These are phyloP conservation scores for Penicillium simplicissimum DNA, from an alignment of 495 filamentous ascomycete genomes.

Conservation along the genomic window DNA sequence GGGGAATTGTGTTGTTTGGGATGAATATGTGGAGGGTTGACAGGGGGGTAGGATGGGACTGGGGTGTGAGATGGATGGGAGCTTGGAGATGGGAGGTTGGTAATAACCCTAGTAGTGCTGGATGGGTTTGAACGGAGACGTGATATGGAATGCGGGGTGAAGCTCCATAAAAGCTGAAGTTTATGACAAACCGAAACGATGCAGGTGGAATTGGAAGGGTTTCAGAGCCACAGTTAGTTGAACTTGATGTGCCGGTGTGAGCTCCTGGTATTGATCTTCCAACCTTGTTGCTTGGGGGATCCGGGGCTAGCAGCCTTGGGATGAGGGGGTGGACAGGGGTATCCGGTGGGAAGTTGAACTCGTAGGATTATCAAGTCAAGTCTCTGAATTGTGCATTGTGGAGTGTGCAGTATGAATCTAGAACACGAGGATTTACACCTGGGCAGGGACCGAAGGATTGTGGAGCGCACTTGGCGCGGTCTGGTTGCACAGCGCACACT, in stretches of 20 bases:
- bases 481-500: not conserved
- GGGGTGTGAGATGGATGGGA: not conserved
- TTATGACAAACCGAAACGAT: not conserved
- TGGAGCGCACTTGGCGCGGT: not conserved
- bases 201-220: not conserved
- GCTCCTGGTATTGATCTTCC: not conserved
- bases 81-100: too few relatives aligned
- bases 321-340: too few relatives aligned
- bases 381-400: not conserved
- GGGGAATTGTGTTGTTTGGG: slow-evolving; percentile 7
- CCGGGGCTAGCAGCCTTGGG: too few relatives aligned
- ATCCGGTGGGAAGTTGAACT: too few relatives aligned
- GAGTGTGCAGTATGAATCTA: not conserved
- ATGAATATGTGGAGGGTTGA: not conserved
- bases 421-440: not conserved
- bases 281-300: too few relatives aligned
- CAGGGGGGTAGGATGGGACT: slow-evolving; percentile 1
- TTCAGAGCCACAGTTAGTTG: not conserved
- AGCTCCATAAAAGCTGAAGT: not conserved
- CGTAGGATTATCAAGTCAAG: not conserved
- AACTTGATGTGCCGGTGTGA: not conserved
- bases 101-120: too few relatives aligned
- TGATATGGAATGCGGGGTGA: not conserved
- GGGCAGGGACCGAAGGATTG: not conserved
- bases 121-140: not conserved